Evolutionary conservation across 1,284 basidiomycete genomes (phyloP).

Genomic region (Microbotryum lychnidis-dioicae): DNA sequence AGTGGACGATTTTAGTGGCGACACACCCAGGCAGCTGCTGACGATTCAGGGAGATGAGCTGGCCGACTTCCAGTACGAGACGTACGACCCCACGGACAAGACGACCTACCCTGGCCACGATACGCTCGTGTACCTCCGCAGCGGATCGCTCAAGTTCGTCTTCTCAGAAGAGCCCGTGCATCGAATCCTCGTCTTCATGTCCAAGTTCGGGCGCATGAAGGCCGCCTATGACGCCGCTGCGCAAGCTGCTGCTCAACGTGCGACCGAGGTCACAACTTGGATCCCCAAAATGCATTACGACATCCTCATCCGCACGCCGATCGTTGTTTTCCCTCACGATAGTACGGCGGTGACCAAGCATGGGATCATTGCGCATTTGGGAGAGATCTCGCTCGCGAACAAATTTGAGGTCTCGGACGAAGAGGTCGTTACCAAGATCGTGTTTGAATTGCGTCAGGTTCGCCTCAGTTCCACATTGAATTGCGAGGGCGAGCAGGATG

Average conservation of each 20-base stretch:
- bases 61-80: constrained; percentile 92
- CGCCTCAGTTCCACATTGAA: constrained; percentile 66
- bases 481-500: constrained; percentile 44
- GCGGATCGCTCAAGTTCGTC: constrained; percentile 85
- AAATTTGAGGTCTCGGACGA: constrained; percentile 53
- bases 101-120: constrained; percentile 71
- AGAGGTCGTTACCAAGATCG: constrained; percentile 51
- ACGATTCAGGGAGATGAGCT: constrained; percentile 94
- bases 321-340: constrained; percentile 78
- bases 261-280: constrained; percentile 45
- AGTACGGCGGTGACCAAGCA: constrained; percentile 55
- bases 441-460: constrained; percentile 76
- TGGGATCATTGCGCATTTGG: constrained; percentile 70
- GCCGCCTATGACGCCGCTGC: constrained; percentile 94
- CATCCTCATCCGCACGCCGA: constrained; percentile 82
- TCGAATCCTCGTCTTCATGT: constrained; percentile 73
- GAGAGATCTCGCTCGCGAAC: constrained; percentile 82
- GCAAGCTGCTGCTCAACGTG: constrained; percentile 74
- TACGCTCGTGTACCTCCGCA: constrained; percentile 71
- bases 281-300: constrained; percentile 72
- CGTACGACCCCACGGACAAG: constrained; percentile 60
- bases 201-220: constrained; percentile 83
- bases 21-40: constrained; percentile 64
- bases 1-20: constrained; percentile 59
- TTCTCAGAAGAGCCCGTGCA: constrained; percentile 82